These are phyloP conservation scores for Paramecium biaurelia DNA, from an alignment of 73 alveolate species.

Conservation along the genomic window DNA sequence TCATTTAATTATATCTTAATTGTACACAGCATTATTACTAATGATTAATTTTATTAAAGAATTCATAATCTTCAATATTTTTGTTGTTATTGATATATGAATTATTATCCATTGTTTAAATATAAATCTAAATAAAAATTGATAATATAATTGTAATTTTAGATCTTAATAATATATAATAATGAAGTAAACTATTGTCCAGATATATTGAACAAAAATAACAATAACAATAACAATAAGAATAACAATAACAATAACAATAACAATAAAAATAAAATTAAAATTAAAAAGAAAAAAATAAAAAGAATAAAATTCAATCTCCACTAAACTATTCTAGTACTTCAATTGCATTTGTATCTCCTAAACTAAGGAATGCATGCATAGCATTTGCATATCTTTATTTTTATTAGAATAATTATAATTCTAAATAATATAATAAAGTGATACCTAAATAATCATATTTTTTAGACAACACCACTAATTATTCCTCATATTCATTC, in stretches of 20 bases:
- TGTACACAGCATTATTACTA: too few relatives aligned
- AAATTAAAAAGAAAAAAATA: too few relatives aligned
- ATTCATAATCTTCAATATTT: too few relatives aligned
- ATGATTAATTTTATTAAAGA: too few relatives aligned
- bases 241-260: too few relatives aligned
- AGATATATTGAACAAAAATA: neutral
- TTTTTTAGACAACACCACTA: neutral
- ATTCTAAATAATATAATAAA: neutral
- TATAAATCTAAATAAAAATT: too few relatives aligned
- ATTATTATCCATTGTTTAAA: too few relatives aligned
- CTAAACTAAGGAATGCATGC: constrained; percentile 1
- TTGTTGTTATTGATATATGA: too few relatives aligned
- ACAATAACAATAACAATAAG: too few relatives aligned
- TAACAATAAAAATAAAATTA: too few relatives aligned
- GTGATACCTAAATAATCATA: constrained; percentile 7
- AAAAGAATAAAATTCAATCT: neutral
- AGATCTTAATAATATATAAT: neutral
- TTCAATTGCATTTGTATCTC: constrained; percentile 32
- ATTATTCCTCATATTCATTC: neutral
- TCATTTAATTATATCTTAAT: too few relatives aligned
- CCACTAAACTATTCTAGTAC: constrained; percentile 12
- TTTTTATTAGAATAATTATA: neutral
- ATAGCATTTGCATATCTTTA: neutral
- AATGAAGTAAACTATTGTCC: neutral
- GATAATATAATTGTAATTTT: too few relatives aligned